A percentile compares a stretch with the other conserved stretches of the same genome.
phyloP scores from a whole-genome alignment of 352 stramenopile species.

The Thalassiosira livingstoniorum region DNA sequence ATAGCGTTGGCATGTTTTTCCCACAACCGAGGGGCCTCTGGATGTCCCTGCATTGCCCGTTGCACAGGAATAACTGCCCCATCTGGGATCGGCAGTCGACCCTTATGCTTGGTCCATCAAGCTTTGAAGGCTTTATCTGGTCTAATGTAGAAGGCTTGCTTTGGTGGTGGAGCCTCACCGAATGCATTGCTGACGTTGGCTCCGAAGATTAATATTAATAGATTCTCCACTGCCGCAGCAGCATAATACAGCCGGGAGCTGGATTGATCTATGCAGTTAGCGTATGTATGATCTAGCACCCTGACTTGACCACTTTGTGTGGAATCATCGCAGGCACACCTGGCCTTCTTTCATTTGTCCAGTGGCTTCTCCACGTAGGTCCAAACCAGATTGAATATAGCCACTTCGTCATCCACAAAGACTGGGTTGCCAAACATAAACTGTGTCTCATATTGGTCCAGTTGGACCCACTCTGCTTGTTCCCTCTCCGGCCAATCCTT shows the following conservation, averaged over 20 bases:
- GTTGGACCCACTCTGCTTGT: neutral
- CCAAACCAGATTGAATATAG: slow-evolving; percentile 1
- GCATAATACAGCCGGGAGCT: neutral
- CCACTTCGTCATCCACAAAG: neutral
- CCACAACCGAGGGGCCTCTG: slow-evolving; percentile 30
- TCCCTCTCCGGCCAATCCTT: slow-evolving; percentile 9
- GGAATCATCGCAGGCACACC: too few species aligned
- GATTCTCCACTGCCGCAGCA: neutral
- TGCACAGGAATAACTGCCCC: neutral
- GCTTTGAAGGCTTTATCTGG: too few species aligned
- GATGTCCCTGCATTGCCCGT: neutral
- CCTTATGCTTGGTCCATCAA: neutral
- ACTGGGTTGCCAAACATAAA: slow-evolving; percentile 1
- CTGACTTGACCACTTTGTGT: neutral
- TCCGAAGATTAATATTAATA: too few species aligned
- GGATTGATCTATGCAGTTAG: too few species aligned
- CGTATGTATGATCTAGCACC: neutral
- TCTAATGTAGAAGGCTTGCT: too few species aligned
- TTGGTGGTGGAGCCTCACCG: too few species aligned
- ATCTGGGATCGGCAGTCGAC: neutral
- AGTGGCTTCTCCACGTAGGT: neutral
- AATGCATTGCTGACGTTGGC: too few species aligned
- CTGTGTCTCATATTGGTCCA: neutral
- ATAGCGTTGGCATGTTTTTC: slow-evolving; percentile 48
- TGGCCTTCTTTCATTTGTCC: neutral